Evolutionary conservation across 345 rosid genomes (phyloP), one percentile per base, ranked within the genome.

Genomic region (Raphanus sativus): DNA sequence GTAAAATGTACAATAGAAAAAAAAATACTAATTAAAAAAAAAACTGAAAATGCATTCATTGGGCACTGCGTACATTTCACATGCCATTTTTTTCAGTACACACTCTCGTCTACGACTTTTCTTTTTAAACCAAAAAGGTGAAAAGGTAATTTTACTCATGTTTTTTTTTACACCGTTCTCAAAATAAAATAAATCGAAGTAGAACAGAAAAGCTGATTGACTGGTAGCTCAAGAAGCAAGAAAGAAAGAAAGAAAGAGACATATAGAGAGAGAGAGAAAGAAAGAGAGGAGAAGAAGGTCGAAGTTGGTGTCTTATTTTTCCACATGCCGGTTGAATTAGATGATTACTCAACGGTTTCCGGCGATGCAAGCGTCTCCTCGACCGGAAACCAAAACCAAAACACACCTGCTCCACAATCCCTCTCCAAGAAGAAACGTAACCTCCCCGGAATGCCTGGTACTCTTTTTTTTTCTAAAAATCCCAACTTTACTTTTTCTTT

Each of bases 381-480:
- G 55, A 82, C 96, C 74, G 92, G 97, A 62, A 85, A 86, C 79
- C 89, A 86, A 63, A 84, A 73, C 28, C 87, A 21, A 21, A 21
- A 21, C 86, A 29, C 86, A 21, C 21, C 21, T 21, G 21, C 88
- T 21, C 86, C 90, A 16, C 81, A 86, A 71, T 40, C 90, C 79
- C 69, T 83, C 61, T 79, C 69, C 55, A 94, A 92, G 92, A 94
- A 89, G 81, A 94, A 90, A 77, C 92, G 98, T 9, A 94, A 86
- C 81, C 97, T 94, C 74, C 98, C 98, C 42, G 98, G 98, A 81
- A 94, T 86, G 92, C 98, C 98, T 77, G 98, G 98, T 94, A 77
- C 16, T 12, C 0, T 3, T 21, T 21, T 21, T 21, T 21, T 21
- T 5, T 8, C 10, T 4, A 3, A 58, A 71, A 32, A 71, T 59